Percentiles rank a stretch among this genome's conserved stretches.
Evolutionary conservation across 2,329 filamentous ascomycete genomes (phyloP).

Genomic region (Tothia fuscella): DNA sequence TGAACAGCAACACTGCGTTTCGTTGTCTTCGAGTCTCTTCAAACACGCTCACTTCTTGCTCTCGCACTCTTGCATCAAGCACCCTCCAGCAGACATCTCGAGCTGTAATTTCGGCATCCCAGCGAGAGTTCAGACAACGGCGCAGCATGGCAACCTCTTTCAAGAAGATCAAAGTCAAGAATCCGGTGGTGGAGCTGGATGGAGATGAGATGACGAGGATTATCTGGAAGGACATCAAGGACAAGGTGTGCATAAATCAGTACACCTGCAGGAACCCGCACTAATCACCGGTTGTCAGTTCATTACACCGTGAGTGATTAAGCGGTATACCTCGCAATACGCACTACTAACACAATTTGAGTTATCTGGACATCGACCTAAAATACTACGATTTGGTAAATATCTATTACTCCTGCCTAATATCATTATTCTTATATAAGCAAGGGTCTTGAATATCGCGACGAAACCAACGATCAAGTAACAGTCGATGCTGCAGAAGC

Average conservation of each 20-base stretch:
- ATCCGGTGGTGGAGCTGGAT: slow-evolving; percentile 94
- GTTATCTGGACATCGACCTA: slow-evolving; percentile 81
- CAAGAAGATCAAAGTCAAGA: slow-evolving; percentile 98
- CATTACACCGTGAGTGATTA: slow-evolving; percentile 9
- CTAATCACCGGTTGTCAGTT: slow-evolving; percentile 6
- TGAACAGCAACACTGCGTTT: slow-evolving; percentile 3
- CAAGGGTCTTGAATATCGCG: slow-evolving; percentile 89
- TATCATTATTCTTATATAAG: slow-evolving; percentile 24
- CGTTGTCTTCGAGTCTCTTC: slow-evolving; percentile 6
- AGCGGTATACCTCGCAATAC: background rate
- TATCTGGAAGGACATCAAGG: slow-evolving; percentile 99
- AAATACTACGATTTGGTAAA: slow-evolving; percentile 93
- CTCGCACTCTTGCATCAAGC: slow-evolving; percentile 4
- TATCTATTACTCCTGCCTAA: background rate
- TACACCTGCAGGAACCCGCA: background rate
- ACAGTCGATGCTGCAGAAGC: slow-evolving; percentile 90
- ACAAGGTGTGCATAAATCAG: slow-evolving; percentile 47
- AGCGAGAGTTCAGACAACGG: slow-evolving; percentile 16
- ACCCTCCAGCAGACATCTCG: background rate
- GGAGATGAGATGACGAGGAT: slow-evolving; percentile 94
- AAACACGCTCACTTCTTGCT: background rate
- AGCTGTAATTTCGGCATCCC: background rate
- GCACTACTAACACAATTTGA: background rate
- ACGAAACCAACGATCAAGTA: slow-evolving; percentile 92
- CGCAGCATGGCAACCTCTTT: slow-evolving; percentile 34